Percentiles rank a stretch among this genome's conserved stretches.
Conservation (phyloP, 2,329 filamentous ascomycete genomes). For the Torrubiella hemipterigena region DNA sequence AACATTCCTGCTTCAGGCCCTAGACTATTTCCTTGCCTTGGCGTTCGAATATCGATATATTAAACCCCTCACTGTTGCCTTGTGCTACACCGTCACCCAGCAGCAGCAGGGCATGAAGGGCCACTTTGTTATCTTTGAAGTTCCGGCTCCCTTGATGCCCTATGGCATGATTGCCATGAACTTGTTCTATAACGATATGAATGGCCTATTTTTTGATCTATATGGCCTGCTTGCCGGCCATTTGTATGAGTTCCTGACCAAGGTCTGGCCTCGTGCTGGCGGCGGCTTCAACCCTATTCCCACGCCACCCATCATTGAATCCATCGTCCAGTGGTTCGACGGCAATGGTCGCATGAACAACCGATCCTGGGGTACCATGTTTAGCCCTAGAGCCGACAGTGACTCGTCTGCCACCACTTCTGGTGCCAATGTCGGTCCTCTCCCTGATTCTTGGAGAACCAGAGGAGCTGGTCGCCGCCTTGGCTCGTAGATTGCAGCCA, state of each 20-base stretch:
- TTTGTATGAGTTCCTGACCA: constrained; percentile 77
- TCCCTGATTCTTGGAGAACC: constrained; percentile 53
- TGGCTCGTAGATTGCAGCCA: constrained; percentile 28
- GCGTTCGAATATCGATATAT: no score
- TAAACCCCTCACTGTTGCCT: no score
- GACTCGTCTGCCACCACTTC: constrained; percentile 1
- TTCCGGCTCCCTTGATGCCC: constrained; percentile 73
- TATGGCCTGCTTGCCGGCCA: constrained; percentile 83
- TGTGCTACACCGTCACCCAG: constrained; percentile 75
- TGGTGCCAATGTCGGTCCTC: constrained; percentile 25
- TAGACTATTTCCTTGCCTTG: constrained; percentile 19
- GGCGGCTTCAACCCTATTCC: constrained; percentile 66
- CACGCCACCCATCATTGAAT: constrained; percentile 61
- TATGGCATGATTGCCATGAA: constrained; percentile 67
- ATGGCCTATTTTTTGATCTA: constrained; percentile 62
- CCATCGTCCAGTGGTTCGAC: constrained; percentile 41
- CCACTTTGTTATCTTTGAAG: constrained; percentile 70
- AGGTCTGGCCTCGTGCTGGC: constrained; percentile 80
- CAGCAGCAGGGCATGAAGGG: constrained; percentile 69
- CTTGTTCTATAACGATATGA: constrained; percentile 59
- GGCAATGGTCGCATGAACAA: not conserved
- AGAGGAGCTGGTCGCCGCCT: constrained; percentile 52
- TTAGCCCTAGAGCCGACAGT: not conserved
- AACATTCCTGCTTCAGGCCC: constrained; percentile 8
- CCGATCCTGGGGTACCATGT: not conserved